A percentile compares a stretch with the other conserved stretches of the same genome.
These are phyloP conservation scores for Ophiostoma angusticollis DNA, from an alignment of 2,329 filamentous ascomycete genomes.

Conservation along the genomic window DNA sequence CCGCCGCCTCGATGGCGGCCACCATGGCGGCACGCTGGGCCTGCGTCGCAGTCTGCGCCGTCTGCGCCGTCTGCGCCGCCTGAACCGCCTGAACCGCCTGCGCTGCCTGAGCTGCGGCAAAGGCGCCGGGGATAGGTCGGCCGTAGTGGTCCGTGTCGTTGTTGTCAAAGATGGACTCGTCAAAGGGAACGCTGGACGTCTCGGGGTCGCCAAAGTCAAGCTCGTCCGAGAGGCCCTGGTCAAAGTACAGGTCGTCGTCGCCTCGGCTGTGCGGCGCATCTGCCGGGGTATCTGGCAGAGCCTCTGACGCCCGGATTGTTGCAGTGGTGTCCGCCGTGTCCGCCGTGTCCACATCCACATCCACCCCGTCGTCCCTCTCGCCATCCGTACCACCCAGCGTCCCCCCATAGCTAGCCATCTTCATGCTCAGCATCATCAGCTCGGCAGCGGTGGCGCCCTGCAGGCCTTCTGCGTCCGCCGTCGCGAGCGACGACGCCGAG, in stretches of 20 bases:
- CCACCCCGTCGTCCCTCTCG: not conserved
- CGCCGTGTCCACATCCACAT: not conserved
- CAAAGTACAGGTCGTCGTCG: constrained; percentile 57
- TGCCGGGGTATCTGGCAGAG: no score
- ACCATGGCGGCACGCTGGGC: constrained; percentile 25
- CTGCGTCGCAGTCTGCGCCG: no score
- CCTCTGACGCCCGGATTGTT: constrained; percentile 10
- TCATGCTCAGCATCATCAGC: constrained; percentile 6
- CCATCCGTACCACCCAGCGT: not conserved
- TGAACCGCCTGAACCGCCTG: constrained; percentile 39
- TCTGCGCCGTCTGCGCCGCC: constrained; percentile 36
- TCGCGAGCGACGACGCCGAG: constrained; percentile 11
- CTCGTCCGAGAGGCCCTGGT: constrained; percentile 35
- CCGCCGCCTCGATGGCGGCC: constrained; percentile 4
- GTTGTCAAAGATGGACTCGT: constrained; percentile 62
- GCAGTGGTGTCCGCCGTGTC: constrained; percentile 11
- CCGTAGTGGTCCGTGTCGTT: constrained; percentile 52
- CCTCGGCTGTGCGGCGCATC: no score
- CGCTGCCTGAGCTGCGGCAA: constrained; percentile 40
- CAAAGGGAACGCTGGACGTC: constrained; percentile 46
- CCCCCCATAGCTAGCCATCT: not conserved
- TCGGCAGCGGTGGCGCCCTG: no score
- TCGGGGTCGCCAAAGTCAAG: constrained; percentile 35
- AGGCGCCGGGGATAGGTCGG: constrained; percentile 44
- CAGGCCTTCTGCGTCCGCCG: not conserved